phyloP scores from a whole-genome alignment of 2,329 filamentous ascomycete genomes.

The Ceratocystis harringtonii region DNA sequence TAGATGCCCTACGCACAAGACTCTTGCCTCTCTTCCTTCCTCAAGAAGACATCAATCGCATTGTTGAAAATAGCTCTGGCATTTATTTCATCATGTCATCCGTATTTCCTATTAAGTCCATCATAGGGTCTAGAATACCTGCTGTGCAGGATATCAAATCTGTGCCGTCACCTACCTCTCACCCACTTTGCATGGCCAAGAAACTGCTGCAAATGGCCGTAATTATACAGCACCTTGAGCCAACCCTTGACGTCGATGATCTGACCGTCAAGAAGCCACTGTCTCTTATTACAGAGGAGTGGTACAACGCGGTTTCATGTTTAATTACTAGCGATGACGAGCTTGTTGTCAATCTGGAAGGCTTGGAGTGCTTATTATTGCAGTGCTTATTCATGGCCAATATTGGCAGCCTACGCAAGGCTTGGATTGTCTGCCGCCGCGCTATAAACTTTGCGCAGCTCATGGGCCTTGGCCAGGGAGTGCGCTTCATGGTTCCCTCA shows the following conservation, averaged over 20 bases:
- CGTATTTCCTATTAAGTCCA: conserved; percentile 24
- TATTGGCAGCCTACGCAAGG: conserved; percentile 37
- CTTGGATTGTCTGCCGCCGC: conserved; percentile 38
- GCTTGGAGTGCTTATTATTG: conserved; percentile 37
- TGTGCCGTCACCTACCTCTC: conserved; percentile 28
- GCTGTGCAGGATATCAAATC: conserved; percentile 23
- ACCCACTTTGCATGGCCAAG: conserved; percentile 35
- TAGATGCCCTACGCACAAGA: conserved; percentile 13
- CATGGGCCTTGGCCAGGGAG: conserved; percentile 31
- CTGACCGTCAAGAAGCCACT: conserved; percentile 22
- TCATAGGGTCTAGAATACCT: conserved; percentile 19
- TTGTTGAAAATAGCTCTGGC: conserved; percentile 22
- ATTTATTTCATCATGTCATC: conserved; percentile 23
- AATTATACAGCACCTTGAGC: conserved; percentile 33
- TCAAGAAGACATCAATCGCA: conserved; percentile 24
- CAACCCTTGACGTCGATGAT: conserved; percentile 21
- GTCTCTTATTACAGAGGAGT: conserved; percentile 22
- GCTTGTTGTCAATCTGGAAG: conserved; percentile 36
- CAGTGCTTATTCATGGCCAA: conserved; percentile 37
- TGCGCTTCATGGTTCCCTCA: conserved; percentile 26
- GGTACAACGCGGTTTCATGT: conserved; percentile 24
- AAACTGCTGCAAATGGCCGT: conserved; percentile 32
- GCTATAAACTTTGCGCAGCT: conserved; percentile 37
- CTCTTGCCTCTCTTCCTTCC: conserved; percentile 24
- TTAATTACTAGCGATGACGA: conserved; percentile 37